Evolutionary conservation across 371 early-diverging fungal genomes (phyloP).

Genomic region (Mucor mucedo): DNA sequence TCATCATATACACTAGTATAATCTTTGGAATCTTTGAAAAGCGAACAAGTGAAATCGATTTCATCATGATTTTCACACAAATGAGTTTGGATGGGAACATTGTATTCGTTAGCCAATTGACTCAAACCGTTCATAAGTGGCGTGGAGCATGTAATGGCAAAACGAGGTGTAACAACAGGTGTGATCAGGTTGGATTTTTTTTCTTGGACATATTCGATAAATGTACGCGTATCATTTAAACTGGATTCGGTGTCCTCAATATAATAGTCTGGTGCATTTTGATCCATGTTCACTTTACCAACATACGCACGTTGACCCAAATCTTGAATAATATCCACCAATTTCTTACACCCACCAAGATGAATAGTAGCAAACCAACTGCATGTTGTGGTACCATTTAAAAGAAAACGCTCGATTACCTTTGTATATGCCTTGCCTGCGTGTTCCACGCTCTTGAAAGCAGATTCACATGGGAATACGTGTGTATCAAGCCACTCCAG

Average conservation of each 20-base stretch:
- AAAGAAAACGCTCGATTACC: conserved; percentile 71
- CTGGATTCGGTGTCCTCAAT: conserved; percentile 72
- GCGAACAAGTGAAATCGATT: conserved; percentile 66
- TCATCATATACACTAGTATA: conserved; percentile 83
- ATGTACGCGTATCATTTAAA: conserved; percentile 69
- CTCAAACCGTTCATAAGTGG: conserved; percentile 72
- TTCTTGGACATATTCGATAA: conserved; percentile 63
- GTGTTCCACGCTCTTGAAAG: conserved; percentile 64
- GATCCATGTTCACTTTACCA: conserved; percentile 96
- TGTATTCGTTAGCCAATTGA: conserved; percentile 67
- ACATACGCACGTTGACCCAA: conserved; percentile 90
- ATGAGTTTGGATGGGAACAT: conserved; percentile 83
- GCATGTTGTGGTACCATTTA: conserved; percentile 85
- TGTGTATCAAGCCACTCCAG: conserved; percentile 87
- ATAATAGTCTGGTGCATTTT: conserved; percentile 79
- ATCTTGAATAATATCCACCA: conserved; percentile 71
- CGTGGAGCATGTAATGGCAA: conserved; percentile 82
- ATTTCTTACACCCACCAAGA: conserved; percentile 66
- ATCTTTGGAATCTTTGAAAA: conserved; percentile 72
- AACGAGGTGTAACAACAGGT: conserved; percentile 90
- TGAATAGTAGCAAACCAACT: conserved; percentile 94
- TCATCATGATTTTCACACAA: conserved; percentile 84
- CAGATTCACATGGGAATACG: conserved; percentile 85
- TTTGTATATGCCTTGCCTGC: conserved; percentile 70
- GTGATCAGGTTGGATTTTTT: conserved; percentile 51